Percentiles rank a stretch among this genome's conserved stretches.
These are phyloP conservation scores for Jacaranda mimosifolia DNA, from an alignment of 257 asterid genomes.

Conservation along the genomic window DNA sequence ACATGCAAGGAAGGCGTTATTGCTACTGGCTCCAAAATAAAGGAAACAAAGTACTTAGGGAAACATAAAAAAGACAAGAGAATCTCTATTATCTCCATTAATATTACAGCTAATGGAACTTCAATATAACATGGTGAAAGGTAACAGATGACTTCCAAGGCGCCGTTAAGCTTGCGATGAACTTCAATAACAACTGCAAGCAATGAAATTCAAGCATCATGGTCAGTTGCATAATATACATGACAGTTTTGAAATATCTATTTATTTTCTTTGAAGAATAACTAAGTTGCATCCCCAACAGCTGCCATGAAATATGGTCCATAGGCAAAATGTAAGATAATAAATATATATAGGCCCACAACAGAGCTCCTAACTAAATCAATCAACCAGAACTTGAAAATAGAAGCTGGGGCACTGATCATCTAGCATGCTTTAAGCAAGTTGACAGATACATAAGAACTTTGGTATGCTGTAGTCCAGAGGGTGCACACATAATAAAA, in stretches of 20 bases:
- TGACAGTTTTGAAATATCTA: neutral
- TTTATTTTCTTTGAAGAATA: neutral
- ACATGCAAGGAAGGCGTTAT: constrained; percentile 38
- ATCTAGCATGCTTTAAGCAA: neutral
- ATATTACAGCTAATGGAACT: constrained; percentile 27
- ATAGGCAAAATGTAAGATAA: neutral
- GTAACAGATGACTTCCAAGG: constrained; percentile 10
- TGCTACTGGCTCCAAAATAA: constrained; percentile 23
- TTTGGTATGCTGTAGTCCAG: neutral
- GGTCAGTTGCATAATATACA: constrained; percentile 21
- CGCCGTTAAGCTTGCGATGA: too few relatives aligned
- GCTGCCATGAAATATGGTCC: neutral
- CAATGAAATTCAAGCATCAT: constrained; percentile 8
- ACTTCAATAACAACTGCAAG: constrained; percentile 37
- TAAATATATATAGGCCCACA: neutral
- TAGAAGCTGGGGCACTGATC: neutral
- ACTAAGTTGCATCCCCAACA: neutral
- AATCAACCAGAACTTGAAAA: neutral
- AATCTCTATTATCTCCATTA: constrained; percentile 30
- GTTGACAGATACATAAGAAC: neutral
- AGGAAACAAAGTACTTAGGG: neutral
- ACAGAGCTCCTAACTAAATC: neutral
- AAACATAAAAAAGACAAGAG: constrained; percentile 23
- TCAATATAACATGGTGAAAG: constrained; percentile 20
- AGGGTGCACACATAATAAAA: neutral